Evolutionary conservation across 1,139 yeast species (phyloP), one percentile per base, ranked within the genome.

Genomic region (Pichia sp.): DNA sequence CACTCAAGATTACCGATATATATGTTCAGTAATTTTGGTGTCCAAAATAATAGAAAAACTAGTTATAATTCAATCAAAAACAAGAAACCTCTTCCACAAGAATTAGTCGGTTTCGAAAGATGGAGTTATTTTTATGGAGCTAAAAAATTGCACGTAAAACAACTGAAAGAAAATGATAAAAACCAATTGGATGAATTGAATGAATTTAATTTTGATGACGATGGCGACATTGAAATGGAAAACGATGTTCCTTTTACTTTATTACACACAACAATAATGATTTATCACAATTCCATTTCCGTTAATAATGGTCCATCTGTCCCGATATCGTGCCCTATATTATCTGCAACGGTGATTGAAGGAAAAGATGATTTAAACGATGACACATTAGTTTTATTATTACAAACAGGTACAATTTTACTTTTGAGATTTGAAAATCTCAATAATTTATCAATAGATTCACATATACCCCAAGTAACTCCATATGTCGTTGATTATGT

Each of bases 231-330:
- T 18, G 18, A 18, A 18, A 18, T 18, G 18, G 18, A 18, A 18
- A 18, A 18, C 18, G 18, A 18, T 18, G 18, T 18, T 18, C 18
- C 18, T 18, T 18, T 18, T 18, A 18, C 18, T 18, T 18, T 18
- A 18, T 18, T 18, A 18, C 18, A 18, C 18, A 18, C 18, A 8
- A 60, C 58, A 32, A 26, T 63, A 1, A 47, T 50, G 18, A 47
- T 62, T 18, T 47, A 54, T n/a, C 42, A 50, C 25, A 56, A 58
- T 3, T 58, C 66, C 2, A 54, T 63, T 29, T 52, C 58, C 3
- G 55, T 63, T 7, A 53, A 57, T 40, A 52, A 57, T 33, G 44
- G 49, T 18, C 55, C 53, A 9, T 42, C 40, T 9, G 46, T 50
- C 36, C 32, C 48, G 26, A 51, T 63, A n/a, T 58, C 56, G 32